Percentiles rank a stretch among this genome's conserved stretches.
Evolutionary conservation across 306 rosid species (phyloP).

Genomic region (Quercus variabilis): DNA sequence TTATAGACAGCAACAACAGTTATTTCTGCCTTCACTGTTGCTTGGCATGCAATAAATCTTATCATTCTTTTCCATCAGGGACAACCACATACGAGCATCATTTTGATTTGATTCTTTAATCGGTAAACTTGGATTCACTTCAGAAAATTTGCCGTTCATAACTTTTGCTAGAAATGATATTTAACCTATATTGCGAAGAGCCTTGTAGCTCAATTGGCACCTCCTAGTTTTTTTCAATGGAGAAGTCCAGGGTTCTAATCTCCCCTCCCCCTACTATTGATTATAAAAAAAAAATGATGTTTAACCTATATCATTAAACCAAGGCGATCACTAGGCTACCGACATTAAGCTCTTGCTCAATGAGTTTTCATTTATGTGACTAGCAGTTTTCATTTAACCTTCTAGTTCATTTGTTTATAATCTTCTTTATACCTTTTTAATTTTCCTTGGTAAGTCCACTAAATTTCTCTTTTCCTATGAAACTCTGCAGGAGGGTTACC

Average conservation of each 20-base stretch:
- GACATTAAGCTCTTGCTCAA: neutral
- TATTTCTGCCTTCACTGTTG: neutral
- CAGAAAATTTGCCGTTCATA: neutral
- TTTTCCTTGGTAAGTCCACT: conserved; percentile 1
- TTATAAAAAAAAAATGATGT: neutral
- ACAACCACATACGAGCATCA: neutral
- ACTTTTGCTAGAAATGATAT: neutral
- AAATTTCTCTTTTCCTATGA: conserved; percentile 19
- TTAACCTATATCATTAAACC: neutral
- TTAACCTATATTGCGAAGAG: no score
- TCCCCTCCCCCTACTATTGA: no score
- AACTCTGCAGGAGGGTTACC: conserved; percentile 90
- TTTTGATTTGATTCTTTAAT: neutral
- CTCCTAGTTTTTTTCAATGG: no score
- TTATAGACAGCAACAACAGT: neutral
- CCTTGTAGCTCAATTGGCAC: no score
- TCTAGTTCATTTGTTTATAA: conserved; percentile 14
- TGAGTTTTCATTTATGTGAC: neutral
- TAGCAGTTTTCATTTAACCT: neutral
- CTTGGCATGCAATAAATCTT: neutral
- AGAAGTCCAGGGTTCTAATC: no score
- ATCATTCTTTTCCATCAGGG: neutral
- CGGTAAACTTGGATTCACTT: neutral
- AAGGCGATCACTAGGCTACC: neutral
- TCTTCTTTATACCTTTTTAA: neutral